Base-by-base conservation (phyloP, 2,329 filamentous ascomycete genomes). In the Penicillium sp. region DNA sequence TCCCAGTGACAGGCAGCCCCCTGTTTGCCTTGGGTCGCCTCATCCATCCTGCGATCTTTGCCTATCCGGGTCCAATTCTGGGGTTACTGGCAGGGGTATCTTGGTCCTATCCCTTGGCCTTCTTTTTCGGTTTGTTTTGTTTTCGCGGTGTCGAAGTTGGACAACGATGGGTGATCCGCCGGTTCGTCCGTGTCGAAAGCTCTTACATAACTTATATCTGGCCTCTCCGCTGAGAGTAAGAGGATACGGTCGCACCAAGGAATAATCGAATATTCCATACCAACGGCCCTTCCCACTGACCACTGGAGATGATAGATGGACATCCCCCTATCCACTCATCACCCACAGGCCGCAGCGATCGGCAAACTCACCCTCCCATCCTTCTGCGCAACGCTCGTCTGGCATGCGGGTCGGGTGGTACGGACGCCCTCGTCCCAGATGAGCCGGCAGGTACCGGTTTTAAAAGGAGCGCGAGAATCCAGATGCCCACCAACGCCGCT, bases 381-480 rank as follows among this genome's bases (percentile, higher is more conserved):
- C 49, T 46, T 46, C 46, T 56, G 40, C 51, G 52, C 54, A 58
- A 61, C 59, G 58, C 51, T 52, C 46, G 48, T 43, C 33, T 54
- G 47, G 49, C 41, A 58, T 60, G 55, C 58, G 46, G 53, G 52
- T 62, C 60, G 60, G 59, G 60, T 61, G 30, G 51, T 59, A 62
- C 60, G 46, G 29, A 46, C 40, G 32, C 30, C 49, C 15, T 42
- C 26, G 24, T 30, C 39, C 23, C 49, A 36, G 21, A 49, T 36
- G 42, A 15, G 23, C 37, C 34, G 44, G 48, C 44, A 51, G 44
- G 52, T 51, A 53, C 46, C 46, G 46, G 37, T 33, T 34, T 52
- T 21, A 43, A 48, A 44, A 46, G 23, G 34, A 42, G 30, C 13
- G 24, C 44, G 44, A 26, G 44, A 46, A 46, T 27, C 43, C 33